Evolutionary conservation across 495 filamentous ascomycete species (phyloP).

Genomic region (Tirmania nivea): DNA sequence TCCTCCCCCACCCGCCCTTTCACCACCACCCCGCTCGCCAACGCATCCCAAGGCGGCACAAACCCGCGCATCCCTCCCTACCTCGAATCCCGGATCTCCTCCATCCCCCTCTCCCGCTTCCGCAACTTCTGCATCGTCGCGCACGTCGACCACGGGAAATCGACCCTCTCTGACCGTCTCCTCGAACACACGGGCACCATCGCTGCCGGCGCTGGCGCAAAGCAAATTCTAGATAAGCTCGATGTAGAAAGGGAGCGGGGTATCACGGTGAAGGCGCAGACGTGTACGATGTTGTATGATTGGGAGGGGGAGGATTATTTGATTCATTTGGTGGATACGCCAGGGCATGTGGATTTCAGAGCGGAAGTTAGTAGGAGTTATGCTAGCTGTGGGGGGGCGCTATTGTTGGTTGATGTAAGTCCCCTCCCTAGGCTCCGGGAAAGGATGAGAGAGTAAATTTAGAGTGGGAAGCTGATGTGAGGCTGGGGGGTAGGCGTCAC

Average conservation of each 20-base stretch:
- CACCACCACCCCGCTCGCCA: slow-evolving; percentile 14
- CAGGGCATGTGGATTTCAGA: slow-evolving; percentile 92
- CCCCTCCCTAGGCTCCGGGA: slow-evolving; percentile 39
- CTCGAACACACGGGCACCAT: slow-evolving; percentile 94
- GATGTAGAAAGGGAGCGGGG: slow-evolving; percentile 90
- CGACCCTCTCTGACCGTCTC: slow-evolving; percentile 73
- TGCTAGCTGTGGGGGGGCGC: slow-evolving; percentile 79
- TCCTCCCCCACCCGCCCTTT: neutral
- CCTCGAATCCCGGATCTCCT: slow-evolving; percentile 61
- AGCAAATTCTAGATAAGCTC: slow-evolving; percentile 89
- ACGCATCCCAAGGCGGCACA: neutral
- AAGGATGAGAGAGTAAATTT: too few relatives aligned
- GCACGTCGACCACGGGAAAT: slow-evolving; percentile 97
- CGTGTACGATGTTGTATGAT: slow-evolving; percentile 91
- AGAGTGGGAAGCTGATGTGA: neutral
- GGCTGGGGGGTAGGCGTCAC: slow-evolving; percentile 5
- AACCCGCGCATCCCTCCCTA: slow-evolving; percentile 27
- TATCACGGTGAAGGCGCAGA: slow-evolving; percentile 97
- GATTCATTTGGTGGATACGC: slow-evolving; percentile 87
- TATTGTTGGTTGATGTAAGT: slow-evolving; percentile 80
- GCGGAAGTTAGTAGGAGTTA: slow-evolving; percentile 90
- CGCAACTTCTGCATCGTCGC: slow-evolving; percentile 97
- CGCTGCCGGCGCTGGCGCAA: slow-evolving; percentile 51
- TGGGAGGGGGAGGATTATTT: slow-evolving; percentile 71
- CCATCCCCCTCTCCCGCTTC: slow-evolving; percentile 76